Evolutionary conservation across 1,139 yeast genomes (phyloP).

Genomic region (Saccharomyces hybrid): DNA sequence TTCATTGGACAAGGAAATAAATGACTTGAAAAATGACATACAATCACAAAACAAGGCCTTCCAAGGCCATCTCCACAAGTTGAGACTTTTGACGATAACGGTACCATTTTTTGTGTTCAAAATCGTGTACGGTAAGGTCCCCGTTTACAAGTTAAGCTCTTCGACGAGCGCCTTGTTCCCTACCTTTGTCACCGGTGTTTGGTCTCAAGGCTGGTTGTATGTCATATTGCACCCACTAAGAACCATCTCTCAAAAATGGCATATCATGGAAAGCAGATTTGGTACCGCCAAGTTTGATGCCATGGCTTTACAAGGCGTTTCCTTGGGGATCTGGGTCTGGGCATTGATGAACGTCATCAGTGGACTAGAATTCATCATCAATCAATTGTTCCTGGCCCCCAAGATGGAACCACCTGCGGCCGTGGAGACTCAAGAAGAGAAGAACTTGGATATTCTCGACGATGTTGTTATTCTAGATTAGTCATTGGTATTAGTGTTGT

Average conservation of each 20-base stretch:
- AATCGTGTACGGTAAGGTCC: slow-evolving; percentile 30
- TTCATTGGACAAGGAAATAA: slow-evolving; percentile 48
- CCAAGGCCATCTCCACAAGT: slow-evolving; percentile 40
- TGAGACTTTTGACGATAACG: slow-evolving; percentile 31
- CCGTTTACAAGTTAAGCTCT: slow-evolving; percentile 19
- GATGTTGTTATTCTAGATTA: neutral
- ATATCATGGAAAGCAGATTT: neutral
- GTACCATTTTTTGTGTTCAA: slow-evolving; percentile 28
- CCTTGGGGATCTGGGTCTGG: slow-evolving; percentile 31
- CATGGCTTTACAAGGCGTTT: slow-evolving; percentile 19
- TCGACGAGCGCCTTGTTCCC: slow-evolving; percentile 27
- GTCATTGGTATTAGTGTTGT: neutral
- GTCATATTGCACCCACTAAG: slow-evolving; percentile 26
- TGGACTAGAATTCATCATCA: slow-evolving; percentile 22
- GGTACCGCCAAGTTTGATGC: slow-evolving; percentile 3
- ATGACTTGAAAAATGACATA: slow-evolving; percentile 39
- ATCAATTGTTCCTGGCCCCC: slow-evolving; percentile 9
- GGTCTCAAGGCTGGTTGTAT: slow-evolving; percentile 29
- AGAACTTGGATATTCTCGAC: neutral
- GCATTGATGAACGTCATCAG: slow-evolving; percentile 25
- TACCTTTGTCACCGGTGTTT: slow-evolving; percentile 22
- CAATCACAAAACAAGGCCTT: slow-evolving; percentile 52
- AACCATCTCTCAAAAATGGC: slow-evolving; percentile 3
- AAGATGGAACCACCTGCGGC: neutral
- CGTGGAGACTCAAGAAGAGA: neutral